Evolutionary conservation across 2,329 filamentous ascomycete species (phyloP), one percentile per base, ranked within the genome.

Genomic region (Dactylellina leptospora): DNA sequence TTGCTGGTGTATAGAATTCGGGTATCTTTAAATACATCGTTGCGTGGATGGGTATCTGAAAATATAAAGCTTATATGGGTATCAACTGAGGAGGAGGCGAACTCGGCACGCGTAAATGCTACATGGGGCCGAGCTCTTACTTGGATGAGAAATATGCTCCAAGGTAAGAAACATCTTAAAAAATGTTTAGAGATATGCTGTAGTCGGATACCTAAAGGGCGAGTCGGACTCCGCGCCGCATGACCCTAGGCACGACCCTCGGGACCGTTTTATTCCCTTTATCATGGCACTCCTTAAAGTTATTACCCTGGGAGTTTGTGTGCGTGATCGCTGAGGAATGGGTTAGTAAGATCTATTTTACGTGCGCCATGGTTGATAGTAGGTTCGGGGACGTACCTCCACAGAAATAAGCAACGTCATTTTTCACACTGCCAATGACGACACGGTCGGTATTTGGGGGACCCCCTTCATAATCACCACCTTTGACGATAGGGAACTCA

Each of bases 401-500:
- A 22, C 75, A 75, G 42, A 75, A 74, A 9, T 18, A 59, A 4
- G 73, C 73, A 30, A 51, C 60, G 3, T 59, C 51, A 9, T 73
- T 68, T 45, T 74, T 71, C 56, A 72, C 69, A 13, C 44, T 58
- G 16, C 74, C 73, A 62, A 76, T 66, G 30, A 76, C 48, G 16
- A 76, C 74, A 9, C 75, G 63, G 28, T 76, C 74, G 9, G 70
- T 68, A 2, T 74, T 74, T 5, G 75, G 73, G 16, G 44, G 30
- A 4, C 74, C 74, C 23, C 81, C 81, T 3, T 76, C 77, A 75
- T 82, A 83, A n/a, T 79, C 76, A 72, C 74, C 77, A 54, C 74
- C 77, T 6, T 75, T 77, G 40, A 82, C 66, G 73, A 83, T 81
- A 2, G 82, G 82, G 72, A 81, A 83, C 75, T 82, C 81, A 70